These are phyloP conservation scores for Paraphaeosphaeria minitans DNA, from an alignment of 2,329 filamentous ascomycete genomes.

Conservation along the genomic window DNA sequence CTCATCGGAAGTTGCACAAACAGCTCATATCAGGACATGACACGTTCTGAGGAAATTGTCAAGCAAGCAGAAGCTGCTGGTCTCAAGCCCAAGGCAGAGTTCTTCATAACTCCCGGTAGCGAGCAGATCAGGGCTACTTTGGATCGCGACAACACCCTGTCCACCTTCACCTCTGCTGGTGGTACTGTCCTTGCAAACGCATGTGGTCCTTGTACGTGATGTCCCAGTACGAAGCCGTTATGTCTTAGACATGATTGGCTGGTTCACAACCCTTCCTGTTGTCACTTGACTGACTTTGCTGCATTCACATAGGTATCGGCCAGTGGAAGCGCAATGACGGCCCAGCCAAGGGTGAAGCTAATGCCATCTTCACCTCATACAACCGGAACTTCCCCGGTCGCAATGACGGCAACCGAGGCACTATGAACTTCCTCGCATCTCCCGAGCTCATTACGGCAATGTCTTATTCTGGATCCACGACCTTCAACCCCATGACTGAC, in stretches of 20 bases:
- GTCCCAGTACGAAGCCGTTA: no score
- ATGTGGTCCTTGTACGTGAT: slow-evolving; percentile 58
- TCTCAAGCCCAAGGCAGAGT: slow-evolving; percentile 84
- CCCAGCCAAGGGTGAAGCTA: slow-evolving; percentile 80
- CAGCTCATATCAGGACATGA: slow-evolving; percentile 99
- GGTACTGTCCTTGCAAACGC: slow-evolving; percentile 92
- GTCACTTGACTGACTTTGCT: not conserved
- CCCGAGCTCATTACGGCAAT: slow-evolving; percentile 97
- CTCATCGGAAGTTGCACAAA: slow-evolving; percentile 99
- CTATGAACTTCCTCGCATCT: slow-evolving; percentile 98
- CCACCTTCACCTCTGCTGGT: slow-evolving; percentile 84
- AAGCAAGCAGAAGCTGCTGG: slow-evolving; percentile 91
- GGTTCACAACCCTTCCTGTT: no score
- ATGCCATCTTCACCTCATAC: slow-evolving; percentile 96
- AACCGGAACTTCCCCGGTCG: slow-evolving; percentile 98
- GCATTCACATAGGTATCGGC: slow-evolving; percentile 70
- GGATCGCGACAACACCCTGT: slow-evolving; percentile 83
- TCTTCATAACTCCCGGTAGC: slow-evolving; percentile 95
- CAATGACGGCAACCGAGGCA: slow-evolving; percentile 94
- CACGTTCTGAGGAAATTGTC: slow-evolving; percentile 87
- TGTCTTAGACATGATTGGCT: no score
- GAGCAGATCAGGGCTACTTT: slow-evolving; percentile 96
- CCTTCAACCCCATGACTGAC: slow-evolving; percentile 96
- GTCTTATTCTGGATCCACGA: slow-evolving; percentile 88
- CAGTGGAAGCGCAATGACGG: slow-evolving; percentile 94